Evolutionary conservation across 225 moss, liverwort and hornwort genomes (phyloP).

Genomic region (Pleurozium schreberi): DNA sequence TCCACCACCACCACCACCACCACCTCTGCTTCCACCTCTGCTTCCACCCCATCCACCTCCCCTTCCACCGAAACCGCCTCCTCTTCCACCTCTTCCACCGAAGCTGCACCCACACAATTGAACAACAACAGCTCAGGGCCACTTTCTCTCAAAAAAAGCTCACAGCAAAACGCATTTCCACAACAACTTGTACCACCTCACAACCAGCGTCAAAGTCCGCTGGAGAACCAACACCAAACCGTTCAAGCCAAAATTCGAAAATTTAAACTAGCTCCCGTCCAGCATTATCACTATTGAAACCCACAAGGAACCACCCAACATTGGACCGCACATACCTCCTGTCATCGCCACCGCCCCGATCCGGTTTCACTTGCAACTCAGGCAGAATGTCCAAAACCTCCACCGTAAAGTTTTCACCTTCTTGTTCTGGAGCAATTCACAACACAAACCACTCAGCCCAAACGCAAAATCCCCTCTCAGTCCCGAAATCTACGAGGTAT

Average conservation of each 20-base stretch:
- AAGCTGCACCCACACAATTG: conserved; percentile 1
- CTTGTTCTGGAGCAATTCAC: conserved; percentile 21
- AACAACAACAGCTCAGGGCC: not conserved
- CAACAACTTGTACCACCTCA: not conserved
- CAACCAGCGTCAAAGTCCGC: not conserved
- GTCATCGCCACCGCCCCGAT: conserved; percentile 13
- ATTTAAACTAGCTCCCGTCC: not conserved
- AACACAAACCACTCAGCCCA: not conserved
- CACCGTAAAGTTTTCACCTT: conserved; percentile 59
- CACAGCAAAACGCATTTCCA: not conserved
- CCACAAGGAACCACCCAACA: not conserved
- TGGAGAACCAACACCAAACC: not conserved
- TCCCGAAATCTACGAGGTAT: not conserved
- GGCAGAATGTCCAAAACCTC: conserved; percentile 62
- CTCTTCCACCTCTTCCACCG: conserved; percentile 51
- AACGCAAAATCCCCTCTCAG: not conserved
- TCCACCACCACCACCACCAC: conserved; percentile 29
- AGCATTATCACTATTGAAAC: not conserved
- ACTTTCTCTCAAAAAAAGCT: not conserved
- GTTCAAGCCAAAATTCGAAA: not conserved
- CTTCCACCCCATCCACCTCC: conserved; percentile 33
- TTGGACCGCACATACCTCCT: not conserved
- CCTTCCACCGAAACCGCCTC: conserved; percentile 40
- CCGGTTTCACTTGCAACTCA: conserved; percentile 51
- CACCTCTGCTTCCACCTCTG: not conserved